Conservation (phyloP, 2,329 filamentous ascomycete species). For the Cladophialophora chaetospira region DNA sequence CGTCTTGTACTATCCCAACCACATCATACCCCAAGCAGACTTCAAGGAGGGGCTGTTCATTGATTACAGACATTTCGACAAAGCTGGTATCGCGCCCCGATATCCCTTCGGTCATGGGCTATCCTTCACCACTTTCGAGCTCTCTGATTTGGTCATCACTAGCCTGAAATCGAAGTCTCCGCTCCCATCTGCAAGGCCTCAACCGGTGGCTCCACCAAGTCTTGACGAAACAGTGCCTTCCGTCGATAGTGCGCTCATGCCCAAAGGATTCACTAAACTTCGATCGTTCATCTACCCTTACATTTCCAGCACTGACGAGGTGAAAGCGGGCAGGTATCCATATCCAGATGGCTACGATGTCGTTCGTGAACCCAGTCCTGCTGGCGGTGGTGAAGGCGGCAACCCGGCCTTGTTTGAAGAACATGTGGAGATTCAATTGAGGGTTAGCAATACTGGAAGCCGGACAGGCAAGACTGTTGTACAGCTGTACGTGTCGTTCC, state of each 20-base stretch:
- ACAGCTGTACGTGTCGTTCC: slow-evolving; percentile 34
- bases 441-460: slow-evolving; percentile 30
- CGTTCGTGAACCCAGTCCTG: slow-evolving; percentile 56
- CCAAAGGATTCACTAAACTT: slow-evolving; percentile 60
- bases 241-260: slow-evolving; percentile 61
- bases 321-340: slow-evolving; percentile 46
- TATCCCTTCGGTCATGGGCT: slow-evolving; percentile 88
- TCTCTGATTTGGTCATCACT: slow-evolving; percentile 57
- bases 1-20: slow-evolving; percentile 70
- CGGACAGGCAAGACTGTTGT: slow-evolving; percentile 32
- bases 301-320: slow-evolving; percentile 55
- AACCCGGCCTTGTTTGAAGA: slow-evolving; percentile 67
- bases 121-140: slow-evolving; percentile 73
- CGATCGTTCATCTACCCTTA: slow-evolving; percentile 76
- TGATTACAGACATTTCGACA: slow-evolving; percentile 89
- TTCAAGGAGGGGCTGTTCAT: slow-evolving; percentile 82
- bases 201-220: slow-evolving; percentile 51
- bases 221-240: slow-evolving; percentile 60
- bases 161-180: slow-evolving; percentile 52
- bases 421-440: slow-evolving; percentile 42
- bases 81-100: slow-evolving; percentile 69
- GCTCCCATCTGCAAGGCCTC: slow-evolving; percentile 47
- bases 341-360: slow-evolving; percentile 61
- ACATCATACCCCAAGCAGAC: slow-evolving; percentile 74
- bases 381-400: slow-evolving; percentile 69